Evolutionary conservation across 1,284 basidiomycete genomes (phyloP), one percentile per base, ranked within the genome.

Genomic region (Vanrija sp.): DNA sequence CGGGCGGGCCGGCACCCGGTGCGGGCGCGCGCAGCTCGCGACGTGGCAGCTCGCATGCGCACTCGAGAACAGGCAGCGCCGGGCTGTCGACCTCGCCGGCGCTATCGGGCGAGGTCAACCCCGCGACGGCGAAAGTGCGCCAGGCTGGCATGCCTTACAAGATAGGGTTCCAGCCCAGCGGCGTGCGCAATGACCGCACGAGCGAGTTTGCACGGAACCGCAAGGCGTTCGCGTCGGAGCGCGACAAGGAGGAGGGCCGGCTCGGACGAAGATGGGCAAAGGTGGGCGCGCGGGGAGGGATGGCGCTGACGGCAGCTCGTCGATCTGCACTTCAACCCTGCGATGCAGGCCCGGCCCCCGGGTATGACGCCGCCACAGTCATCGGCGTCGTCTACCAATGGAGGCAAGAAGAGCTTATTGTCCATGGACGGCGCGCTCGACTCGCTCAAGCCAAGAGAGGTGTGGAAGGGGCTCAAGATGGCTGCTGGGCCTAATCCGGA

Each of bases 181-280:
- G 88, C 9, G 82, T 88, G 8, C 82, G 80, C 61, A 69, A 84
- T 20, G 84, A 81, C 8, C 82, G 85, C 22, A 92, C 89, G 2
- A 88, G 87, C 53, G 86, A 89, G 52, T 94, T 88, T 65, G 55
- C 84, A n/a, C 80, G 79, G 10, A 68, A 79, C 3, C 83, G 89
- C 43, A 80, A 78, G 45, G 61, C 69, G 4, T 80, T 78, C 45
- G 81, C 80, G 10, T 84, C 85, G 46, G 82, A 80, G n/a, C 80
- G 81, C 25, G 82, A 85, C 23, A 80, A 88, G 41, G 89, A 94
- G 68, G 82, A 85, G 41, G 86, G 88, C 24, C 83, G 92, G 57
- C 75, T 93, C 7, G 86, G 88, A 60, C 79, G 90, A 48, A 80
- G 90, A 35, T 80, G 93, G 53, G 89, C 91, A 67, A 94, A 94